Evolutionary conservation across 2,329 filamentous ascomycete genomes (phyloP), one percentile per base, ranked within the genome.

Genomic region (Alternaria hordeiaustralica): DNA sequence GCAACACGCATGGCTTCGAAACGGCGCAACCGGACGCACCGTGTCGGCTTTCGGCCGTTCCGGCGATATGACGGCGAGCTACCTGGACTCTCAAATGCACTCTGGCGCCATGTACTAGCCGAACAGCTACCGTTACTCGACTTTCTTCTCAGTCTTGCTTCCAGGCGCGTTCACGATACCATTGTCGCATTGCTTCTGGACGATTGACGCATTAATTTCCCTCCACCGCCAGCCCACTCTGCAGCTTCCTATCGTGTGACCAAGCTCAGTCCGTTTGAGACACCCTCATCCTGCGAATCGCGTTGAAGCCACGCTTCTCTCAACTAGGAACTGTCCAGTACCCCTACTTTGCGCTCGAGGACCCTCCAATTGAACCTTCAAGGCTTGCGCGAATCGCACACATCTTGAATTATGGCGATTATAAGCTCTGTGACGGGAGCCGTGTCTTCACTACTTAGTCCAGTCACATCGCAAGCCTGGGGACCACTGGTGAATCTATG

Each of bases 381-480:
- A n/a, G 10, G 28, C 25, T 11, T 23, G 10, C 57, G 44, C 43
- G 23, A 41, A 7, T 11, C 26, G 8, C 20, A 36, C 10, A 23
- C 7, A 12, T 33, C 23, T 44, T n/a, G 23, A 51, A 61, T 15
- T 21, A 81, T 81, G 78, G 66, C 76, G 12, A 71, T 84, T 46
- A 64, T 80, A 51, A 75, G 74, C 45, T 77, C 78, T 28, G 61
- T 83, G 43, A 71, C 76, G 33, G 75, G 75, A 54, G 76, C 79
- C 36, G 78, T 82, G 18, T 75, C 80, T 55, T 76, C 79, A 41
- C 71, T 83, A 54, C 80, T 80, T 55, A 80, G 72, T 59, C 80
- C 81, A 58, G 78, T 83, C 30, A 81, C 81, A 55, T 79, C 82
- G 10, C 80, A 83, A 63, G 81, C 83, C 10, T 86, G 84, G 82